Base-by-base conservation (phyloP, 2,329 filamentous ascomycete genomes). In the Colletotrichum eleusines region DNA sequence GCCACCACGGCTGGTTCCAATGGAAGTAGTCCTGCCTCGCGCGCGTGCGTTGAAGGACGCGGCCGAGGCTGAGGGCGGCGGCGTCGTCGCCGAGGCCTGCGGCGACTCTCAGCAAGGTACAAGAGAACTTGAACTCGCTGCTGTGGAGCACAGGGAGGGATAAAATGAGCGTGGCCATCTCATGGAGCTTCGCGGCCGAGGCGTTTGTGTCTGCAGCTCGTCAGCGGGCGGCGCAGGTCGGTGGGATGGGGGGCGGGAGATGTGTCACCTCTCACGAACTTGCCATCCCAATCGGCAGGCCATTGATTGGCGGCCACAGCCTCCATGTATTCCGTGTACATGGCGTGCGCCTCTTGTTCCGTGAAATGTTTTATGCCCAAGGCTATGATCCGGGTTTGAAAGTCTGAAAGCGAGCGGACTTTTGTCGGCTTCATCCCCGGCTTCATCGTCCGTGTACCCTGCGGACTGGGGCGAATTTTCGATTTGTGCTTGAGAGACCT, bases 51-150 rank as follows among this genome's bases (percentile, higher is more conserved):
- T 58, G 28, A 28, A 73, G 53, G 14, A 18, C 12, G 40, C 57
- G 51, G 38, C 53, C 53, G 31, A 69, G 59, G 44, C 42, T 53
- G 26, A 82, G 63, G n/a, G 78, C 80, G 23, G 81, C 77, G 35
- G 75, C 70, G 5, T 72, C 72, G 63, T 78, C 74, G 38, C 79
- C 77, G 61, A 75, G 74, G 18, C 75, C 76, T 1, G 80, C 77
- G 12, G 81, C 80, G 6, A 76, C 74, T 44, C 76, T 68, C 76
- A 81, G 80, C 64, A 82, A 70, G 23, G 31, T 35, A 33, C 28
- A 57, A 5, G 20, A 20, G 18, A 65, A 33, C 18, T 55, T n/a
- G 1, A 33, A 16, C 20, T 69, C 66, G n/a, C 23, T n/a, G 71
- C 71, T 0, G 72, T 0, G 1, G 6, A 11, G 40, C 26, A 16